A percentile compares a stretch with the other conserved stretches of the same genome.
Conservation (phyloP, 306 rosid genomes). For the Alnus rubra region DNA sequence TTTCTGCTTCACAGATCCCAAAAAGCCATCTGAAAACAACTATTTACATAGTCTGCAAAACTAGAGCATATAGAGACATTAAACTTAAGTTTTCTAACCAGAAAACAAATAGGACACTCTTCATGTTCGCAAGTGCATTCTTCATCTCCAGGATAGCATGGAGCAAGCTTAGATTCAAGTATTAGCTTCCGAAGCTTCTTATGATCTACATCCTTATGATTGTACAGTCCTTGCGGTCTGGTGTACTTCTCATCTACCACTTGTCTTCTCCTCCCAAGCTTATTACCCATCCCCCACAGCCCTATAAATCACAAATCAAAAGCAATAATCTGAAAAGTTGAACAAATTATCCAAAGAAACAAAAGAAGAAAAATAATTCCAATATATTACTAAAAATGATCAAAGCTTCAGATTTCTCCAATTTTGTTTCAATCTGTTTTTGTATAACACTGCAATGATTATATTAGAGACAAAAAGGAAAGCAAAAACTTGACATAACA, state of each 20-base stretch:
- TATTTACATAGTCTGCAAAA: not conserved
- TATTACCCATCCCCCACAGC: slow-evolving; percentile 75
- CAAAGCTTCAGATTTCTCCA: not conserved
- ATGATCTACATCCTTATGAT: slow-evolving; percentile 96
- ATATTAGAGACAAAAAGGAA: not conserved
- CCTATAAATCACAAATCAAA: not conserved
- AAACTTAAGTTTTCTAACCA: slow-evolving; percentile 47
- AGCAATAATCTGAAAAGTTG: not conserved
- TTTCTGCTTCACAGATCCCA: not conserved
- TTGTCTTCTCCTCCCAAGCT: slow-evolving; percentile 91
- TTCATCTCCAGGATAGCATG: slow-evolving; percentile 96
- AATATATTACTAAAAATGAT: not conserved
- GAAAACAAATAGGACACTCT: slow-evolving; percentile 99
- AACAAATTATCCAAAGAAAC: not conserved
- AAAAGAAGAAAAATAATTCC: not conserved
- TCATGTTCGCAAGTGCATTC: slow-evolving; percentile 64
- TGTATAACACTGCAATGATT: not conserved
- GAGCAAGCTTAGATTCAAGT: slow-evolving; percentile 94
- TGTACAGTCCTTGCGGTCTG: slow-evolving; percentile 92
- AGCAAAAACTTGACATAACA: too few relatives aligned
- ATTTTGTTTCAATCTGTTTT: not conserved
- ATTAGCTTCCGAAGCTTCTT: slow-evolving; percentile 95
- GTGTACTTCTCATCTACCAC: slow-evolving; percentile 93
- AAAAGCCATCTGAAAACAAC: not conserved
- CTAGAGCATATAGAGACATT: not conserved